These are phyloP conservation scores for Fusarium humuli DNA, from an alignment of 2,329 filamentous ascomycete species.

Conservation along the genomic window DNA sequence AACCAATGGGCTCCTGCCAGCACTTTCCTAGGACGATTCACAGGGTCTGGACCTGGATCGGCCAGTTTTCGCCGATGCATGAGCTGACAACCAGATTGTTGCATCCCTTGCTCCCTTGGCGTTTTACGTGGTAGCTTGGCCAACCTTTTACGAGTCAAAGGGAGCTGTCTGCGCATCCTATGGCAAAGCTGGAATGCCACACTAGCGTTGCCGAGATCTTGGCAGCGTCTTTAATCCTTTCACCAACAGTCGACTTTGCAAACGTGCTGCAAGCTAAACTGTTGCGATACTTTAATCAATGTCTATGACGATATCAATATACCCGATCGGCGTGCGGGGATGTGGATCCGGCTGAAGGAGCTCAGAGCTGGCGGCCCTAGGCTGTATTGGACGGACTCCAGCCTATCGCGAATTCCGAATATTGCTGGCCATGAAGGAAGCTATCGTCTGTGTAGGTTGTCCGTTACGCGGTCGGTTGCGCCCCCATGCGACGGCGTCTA, in stretches of 20 bases:
- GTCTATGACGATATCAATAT: slow-evolving; percentile 40
- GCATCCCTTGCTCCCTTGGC: slow-evolving; percentile 18
- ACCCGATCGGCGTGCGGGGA: slow-evolving; percentile 32
- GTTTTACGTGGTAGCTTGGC: slow-evolving; percentile 12
- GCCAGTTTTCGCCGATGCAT: slow-evolving; percentile 29
- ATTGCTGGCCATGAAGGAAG: slow-evolving; percentile 14
- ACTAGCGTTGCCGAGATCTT: slow-evolving; percentile 31
- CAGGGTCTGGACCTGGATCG: slow-evolving; percentile 16
- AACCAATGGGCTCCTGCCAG: slow-evolving; percentile 29
- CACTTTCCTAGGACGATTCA: slow-evolving; percentile 11
- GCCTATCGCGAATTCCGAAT: slow-evolving; percentile 7
- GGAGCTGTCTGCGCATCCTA: slow-evolving; percentile 14
- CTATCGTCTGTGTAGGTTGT: slow-evolving; percentile 35
- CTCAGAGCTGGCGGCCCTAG: slow-evolving; percentile 8
- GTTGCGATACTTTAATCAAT: slow-evolving; percentile 22
- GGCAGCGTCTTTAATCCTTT: slow-evolving; percentile 30
- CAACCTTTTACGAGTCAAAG: slow-evolving; percentile 3
- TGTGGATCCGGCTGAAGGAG: slow-evolving; percentile 21
- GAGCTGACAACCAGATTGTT: slow-evolving; percentile 24
- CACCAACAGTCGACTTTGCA: slow-evolving; percentile 6
- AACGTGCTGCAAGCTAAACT: slow-evolving; percentile 13
- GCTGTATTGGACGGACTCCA: slow-evolving; percentile 7
- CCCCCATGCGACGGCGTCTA: slow-evolving; percentile 7
- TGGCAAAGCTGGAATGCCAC: slow-evolving; percentile 27
- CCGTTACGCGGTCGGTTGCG: slow-evolving; percentile 29